Conservation (phyloP, 176 grass and related monocot genomes). For the Phoenix roebelenii region DNA sequence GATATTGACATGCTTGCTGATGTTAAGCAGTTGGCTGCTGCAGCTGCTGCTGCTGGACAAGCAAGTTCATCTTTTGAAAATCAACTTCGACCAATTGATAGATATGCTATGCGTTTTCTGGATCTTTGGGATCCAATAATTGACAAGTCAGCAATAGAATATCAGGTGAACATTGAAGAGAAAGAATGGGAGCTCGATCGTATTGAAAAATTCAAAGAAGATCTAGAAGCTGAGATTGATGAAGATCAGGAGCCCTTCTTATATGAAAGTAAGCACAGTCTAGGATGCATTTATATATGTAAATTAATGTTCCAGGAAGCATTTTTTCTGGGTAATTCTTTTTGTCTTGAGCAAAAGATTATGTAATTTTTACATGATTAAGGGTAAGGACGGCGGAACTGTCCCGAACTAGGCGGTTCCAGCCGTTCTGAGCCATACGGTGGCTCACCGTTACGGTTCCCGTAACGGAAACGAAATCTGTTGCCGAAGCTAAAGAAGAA, state of each 20-base stretch:
- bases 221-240: constrained; percentile 98
- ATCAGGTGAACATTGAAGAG: constrained; percentile 69
- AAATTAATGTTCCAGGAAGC: too few species aligned
- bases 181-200: constrained; percentile 99
- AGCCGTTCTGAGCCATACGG: too few species aligned
- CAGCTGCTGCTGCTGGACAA: constrained; percentile 83
- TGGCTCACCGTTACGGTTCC: too few species aligned
- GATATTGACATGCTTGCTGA: constrained; percentile 98
- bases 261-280: constrained; percentile 72
- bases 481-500: too few species aligned
- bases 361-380: too few species aligned
- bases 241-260: constrained; percentile 92
- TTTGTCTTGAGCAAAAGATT: too few species aligned
- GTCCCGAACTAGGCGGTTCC: too few species aligned
- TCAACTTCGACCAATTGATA: constrained; percentile 90
- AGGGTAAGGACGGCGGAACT: too few species aligned
- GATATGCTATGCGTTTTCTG: constrained; percentile 96
- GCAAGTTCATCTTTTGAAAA: constrained; percentile 96
- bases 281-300: background rate
- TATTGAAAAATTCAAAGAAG: constrained; percentile 93
- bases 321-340: too few species aligned
- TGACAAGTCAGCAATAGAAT: constrained; percentile 54
- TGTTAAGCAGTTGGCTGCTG: constrained; percentile 93
- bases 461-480: too few species aligned
- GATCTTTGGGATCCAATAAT: constrained; percentile 93